These are phyloP conservation scores for Globisporangium polare DNA, from an alignment of 352 stramenopile genomes.

Conservation along the genomic window DNA sequence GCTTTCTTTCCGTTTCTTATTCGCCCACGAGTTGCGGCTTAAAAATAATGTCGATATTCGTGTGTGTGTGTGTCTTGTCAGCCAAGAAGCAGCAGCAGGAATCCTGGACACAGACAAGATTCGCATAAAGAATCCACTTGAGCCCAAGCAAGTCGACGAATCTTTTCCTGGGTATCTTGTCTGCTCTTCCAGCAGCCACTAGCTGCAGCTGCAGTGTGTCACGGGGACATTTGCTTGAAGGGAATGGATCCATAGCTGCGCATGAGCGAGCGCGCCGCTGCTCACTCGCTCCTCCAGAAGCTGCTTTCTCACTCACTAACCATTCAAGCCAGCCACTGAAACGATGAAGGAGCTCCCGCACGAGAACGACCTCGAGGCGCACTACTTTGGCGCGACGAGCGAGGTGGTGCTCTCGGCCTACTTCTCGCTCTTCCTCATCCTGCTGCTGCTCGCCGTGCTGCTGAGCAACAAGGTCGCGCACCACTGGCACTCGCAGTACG, in stretches of 20 bases:
- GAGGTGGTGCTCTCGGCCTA: slow-evolving; percentile 71
- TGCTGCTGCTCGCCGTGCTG: slow-evolving; percentile 72
- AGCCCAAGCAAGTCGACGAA: background rate
- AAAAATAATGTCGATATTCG: background rate
- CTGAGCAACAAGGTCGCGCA: slow-evolving; percentile 73
- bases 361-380: slow-evolving; percentile 25
- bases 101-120: background rate
- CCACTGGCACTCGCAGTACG: slow-evolving; percentile 69
- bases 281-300: background rate
- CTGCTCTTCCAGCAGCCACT: background rate
- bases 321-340: background rate
- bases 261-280: background rate
- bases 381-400: slow-evolving; percentile 21
- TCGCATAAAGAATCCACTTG: background rate
- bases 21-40: background rate
- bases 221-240: background rate
- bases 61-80: too few species aligned
- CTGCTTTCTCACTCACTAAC: background rate
- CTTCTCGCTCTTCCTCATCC: slow-evolving; percentile 60
- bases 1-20: slow-evolving; percentile 7
- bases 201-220: background rate
- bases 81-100: too few species aligned
- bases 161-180: background rate
- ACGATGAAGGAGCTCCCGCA: slow-evolving; percentile 21
- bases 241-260: background rate